Conservation (phyloP, 148 eudicot species). For the Polygonum maritimum region DNA sequence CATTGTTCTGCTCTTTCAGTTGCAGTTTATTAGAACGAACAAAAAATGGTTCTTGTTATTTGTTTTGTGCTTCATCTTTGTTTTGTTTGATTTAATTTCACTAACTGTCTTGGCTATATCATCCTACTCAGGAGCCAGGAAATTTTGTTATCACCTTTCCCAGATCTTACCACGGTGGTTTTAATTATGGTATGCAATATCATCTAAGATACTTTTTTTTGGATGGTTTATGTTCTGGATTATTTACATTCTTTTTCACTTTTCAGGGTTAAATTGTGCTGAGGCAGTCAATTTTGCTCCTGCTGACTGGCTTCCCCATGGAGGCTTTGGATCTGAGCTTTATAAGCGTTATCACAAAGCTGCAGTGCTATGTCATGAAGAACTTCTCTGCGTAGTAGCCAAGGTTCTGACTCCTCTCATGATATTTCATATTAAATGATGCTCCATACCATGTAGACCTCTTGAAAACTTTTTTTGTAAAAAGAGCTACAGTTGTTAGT, state of each 20-base stretch:
- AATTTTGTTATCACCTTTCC: constrained; percentile 98
- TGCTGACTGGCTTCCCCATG: constrained; percentile 99
- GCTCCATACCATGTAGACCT: neutral
- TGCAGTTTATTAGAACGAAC: neutral
- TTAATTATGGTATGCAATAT: constrained; percentile 68
- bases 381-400: constrained; percentile 86
- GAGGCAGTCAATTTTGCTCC: constrained; percentile 99
- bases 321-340: constrained; percentile 89
- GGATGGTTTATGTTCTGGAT: neutral
- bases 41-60: neutral
- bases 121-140: constrained; percentile 79
- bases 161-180: constrained; percentile 96
- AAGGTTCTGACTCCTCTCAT: constrained; percentile 44
- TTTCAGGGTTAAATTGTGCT: constrained; percentile 94
- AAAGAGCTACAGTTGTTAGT: neutral
- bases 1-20: neutral
- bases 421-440: neutral
- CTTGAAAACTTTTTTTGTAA: neutral
- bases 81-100: neutral
- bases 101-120: constrained; percentile 4
- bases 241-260: constrained; percentile 12
- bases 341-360: constrained; percentile 81
- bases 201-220: neutral
- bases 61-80: neutral
- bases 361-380: constrained; percentile 94